Conservation (phyloP, 2,329 filamentous ascomycete species). For the Cercospora zeina region DNA sequence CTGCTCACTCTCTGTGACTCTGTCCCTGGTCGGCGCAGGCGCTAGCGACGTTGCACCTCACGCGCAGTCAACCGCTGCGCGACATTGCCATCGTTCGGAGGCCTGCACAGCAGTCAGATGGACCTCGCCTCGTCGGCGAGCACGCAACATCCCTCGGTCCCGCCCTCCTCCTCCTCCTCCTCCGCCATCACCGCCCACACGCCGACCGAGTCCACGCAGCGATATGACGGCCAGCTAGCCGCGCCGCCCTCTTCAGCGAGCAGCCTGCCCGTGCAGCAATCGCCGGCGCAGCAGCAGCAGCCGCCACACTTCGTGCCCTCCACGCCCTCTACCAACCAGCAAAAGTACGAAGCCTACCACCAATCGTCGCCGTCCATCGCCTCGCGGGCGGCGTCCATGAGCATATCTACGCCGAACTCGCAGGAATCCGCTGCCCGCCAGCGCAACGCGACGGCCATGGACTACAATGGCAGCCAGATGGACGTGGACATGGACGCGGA, state of each 20-base stretch:
- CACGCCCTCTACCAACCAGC: slow-evolving; percentile 13
- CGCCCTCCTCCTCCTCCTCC: neutral
- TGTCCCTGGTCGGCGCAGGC: slow-evolving; percentile 2
- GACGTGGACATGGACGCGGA: slow-evolving; percentile 79
- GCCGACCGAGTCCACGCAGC: slow-evolving; percentile 2
- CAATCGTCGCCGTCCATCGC: slow-evolving; percentile 24
- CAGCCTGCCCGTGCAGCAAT: slow-evolving; percentile 16
- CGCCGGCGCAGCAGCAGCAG: slow-evolving; percentile 15
- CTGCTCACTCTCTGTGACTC: neutral
- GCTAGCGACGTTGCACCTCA: slow-evolving; percentile 3
- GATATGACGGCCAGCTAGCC: slow-evolving; percentile 17
- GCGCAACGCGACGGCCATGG: slow-evolving; percentile 28
- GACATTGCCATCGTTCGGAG: slow-evolving; percentile 3
- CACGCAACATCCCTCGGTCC: neutral
- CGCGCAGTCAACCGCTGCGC: slow-evolving; percentile 10
- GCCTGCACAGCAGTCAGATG: slow-evolving; percentile 4
- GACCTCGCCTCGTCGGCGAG: slow-evolving; percentile 13
- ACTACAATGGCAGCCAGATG: slow-evolving; percentile 44
- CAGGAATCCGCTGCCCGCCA: slow-evolving; percentile 13
- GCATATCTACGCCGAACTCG: slow-evolving; percentile 23
- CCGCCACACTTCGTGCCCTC: slow-evolving; percentile 6
- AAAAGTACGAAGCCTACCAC: slow-evolving; percentile 22
- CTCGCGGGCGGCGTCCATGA: slow-evolving; percentile 29
- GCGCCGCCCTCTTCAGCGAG: slow-evolving; percentile 13
- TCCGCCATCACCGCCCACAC: neutral